Conservation (phyloP, 805 yeast genomes). For the Kodamaea nitidulidarum region DNA sequence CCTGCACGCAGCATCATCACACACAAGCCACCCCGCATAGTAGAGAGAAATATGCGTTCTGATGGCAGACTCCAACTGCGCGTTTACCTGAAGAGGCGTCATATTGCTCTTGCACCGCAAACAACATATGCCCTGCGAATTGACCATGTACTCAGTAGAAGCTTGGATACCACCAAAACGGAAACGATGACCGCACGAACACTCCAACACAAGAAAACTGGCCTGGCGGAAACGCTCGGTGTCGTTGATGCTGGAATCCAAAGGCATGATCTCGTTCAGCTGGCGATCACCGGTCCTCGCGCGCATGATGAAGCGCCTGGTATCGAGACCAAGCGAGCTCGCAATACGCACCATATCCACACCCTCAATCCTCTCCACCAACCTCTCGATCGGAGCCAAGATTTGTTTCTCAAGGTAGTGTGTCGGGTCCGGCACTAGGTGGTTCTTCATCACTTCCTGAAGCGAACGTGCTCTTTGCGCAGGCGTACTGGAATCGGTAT, state of each 20-base stretch:
- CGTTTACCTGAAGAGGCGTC: slow-evolving; percentile 50
- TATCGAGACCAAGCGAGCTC: slow-evolving; percentile 70
- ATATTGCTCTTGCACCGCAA: slow-evolving; percentile 52
- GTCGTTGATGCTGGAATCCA: slow-evolving; percentile 79
- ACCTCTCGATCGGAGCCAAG: slow-evolving; percentile 84
- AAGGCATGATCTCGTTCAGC: slow-evolving; percentile 54
- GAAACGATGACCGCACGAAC: slow-evolving; percentile 61
- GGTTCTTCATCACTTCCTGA: slow-evolving; percentile 60
- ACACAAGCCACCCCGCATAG: slow-evolving; percentile 80
- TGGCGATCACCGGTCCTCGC: slow-evolving; percentile 31
- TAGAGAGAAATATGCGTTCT: slow-evolving; percentile 68
- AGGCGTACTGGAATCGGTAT: slow-evolving; percentile 40
- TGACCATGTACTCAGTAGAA: slow-evolving; percentile 56
- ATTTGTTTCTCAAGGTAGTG: slow-evolving; percentile 87
- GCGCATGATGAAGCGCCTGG: slow-evolving; percentile 51
- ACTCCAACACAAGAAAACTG: slow-evolving; percentile 50
- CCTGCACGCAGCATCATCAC: slow-evolving; percentile 85
- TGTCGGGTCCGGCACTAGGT: slow-evolving; percentile 64
- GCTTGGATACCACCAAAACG: slow-evolving; percentile 71
- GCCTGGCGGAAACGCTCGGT: slow-evolving; percentile 74
- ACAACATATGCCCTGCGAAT: slow-evolving; percentile 71
- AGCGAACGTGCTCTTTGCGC: slow-evolving; percentile 85
- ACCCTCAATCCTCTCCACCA: slow-evolving; percentile 82
- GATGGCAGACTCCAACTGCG: slow-evolving; percentile 72
- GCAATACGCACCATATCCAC: slow-evolving; percentile 78